A percentile compares a stretch with the other conserved stretches of the same genome.
These are phyloP conservation scores for Moesziomyces globuligerus DNA, from an alignment of 1,284 basidiomycete genomes.

Conservation along the genomic window DNA sequence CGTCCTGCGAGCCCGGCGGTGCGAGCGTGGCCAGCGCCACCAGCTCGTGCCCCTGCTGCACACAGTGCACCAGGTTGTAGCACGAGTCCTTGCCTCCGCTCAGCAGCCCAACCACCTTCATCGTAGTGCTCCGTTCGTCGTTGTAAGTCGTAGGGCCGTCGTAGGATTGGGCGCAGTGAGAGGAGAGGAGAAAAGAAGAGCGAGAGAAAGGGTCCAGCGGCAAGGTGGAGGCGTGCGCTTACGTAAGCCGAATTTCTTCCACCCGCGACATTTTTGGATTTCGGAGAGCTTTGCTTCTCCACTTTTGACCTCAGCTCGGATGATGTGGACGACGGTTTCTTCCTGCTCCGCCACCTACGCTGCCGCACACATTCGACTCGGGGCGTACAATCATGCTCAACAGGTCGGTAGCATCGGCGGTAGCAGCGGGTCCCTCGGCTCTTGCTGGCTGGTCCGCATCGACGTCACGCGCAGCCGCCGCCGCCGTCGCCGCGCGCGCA, in stretches of 20 bases:
- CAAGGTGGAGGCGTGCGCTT: background rate
- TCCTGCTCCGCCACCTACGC: background rate
- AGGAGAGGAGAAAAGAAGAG: background rate
- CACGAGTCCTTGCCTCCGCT: slow-evolving; percentile 99
- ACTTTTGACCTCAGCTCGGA: background rate
- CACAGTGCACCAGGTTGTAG: slow-evolving; percentile 92
- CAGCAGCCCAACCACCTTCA: slow-evolving; percentile 94
- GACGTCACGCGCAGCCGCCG: background rate
- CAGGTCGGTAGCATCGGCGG: background rate
- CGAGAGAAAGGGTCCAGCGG: background rate
- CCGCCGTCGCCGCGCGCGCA: background rate
- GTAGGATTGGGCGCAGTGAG: background rate
- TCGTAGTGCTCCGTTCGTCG: slow-evolving; percentile 62
- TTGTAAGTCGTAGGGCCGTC: background rate
- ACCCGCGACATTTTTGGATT: too few relatives aligned
- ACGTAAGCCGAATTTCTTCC: too few relatives aligned
- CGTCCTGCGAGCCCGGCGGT: slow-evolving; percentile 86
- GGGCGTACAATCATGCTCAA: background rate
- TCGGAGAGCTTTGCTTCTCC: too few relatives aligned
- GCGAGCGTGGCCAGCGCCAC: slow-evolving; percentile 88
- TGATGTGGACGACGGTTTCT: background rate
- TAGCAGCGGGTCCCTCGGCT: background rate
- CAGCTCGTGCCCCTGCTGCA: slow-evolving; percentile 85
- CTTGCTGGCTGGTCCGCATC: background rate
- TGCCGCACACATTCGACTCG: too few relatives aligned